Percentiles rank a stretch among this genome's conserved stretches.
phyloP scores from a whole-genome alignment of 306 rosid genomes.

The Cucurbita pepo region DNA sequence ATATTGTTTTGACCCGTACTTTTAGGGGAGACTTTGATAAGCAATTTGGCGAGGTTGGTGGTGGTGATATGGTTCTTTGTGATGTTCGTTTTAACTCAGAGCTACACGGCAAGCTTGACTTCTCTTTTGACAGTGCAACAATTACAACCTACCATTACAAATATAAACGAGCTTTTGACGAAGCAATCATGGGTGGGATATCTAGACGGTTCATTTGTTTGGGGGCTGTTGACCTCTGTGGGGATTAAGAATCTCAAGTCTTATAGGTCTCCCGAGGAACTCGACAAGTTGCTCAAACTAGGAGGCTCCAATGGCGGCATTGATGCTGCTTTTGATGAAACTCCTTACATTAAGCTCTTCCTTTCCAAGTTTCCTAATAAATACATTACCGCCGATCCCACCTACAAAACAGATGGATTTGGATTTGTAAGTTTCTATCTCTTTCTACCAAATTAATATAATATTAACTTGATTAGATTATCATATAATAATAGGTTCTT shows the following conservation, averaged over 20 bases:
- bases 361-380: conserved; percentile 28
- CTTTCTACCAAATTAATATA: no score
- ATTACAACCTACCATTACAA: conserved; percentile 25
- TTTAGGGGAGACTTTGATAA: conserved; percentile 31
- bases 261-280: conserved; percentile 13
- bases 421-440: conserved; percentile 34
- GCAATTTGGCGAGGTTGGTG: conserved; percentile 45
- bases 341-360: conserved; percentile 25
- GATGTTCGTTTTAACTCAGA: conserved; percentile 41
- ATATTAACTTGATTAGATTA: no score
- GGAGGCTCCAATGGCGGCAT: conserved; percentile 36
- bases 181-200: conserved; percentile 28
- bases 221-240: conserved; percentile 9
- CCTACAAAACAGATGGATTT: conserved; percentile 37
- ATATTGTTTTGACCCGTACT: background rate
- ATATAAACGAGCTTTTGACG: conserved; percentile 20
- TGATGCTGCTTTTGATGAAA: conserved; percentile 39
- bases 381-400: conserved; percentile 30
- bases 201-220: conserved; percentile 23
- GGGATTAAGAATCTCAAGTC: conserved; percentile 21
- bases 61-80: conserved; percentile 51
- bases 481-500: no score
- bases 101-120: conserved; percentile 50
- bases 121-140: conserved; percentile 45
- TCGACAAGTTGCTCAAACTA: conserved; percentile 17